These are phyloP conservation scores for Excoecaria agallocha DNA, from an alignment of 345 rosid species.

Conservation along the genomic window DNA sequence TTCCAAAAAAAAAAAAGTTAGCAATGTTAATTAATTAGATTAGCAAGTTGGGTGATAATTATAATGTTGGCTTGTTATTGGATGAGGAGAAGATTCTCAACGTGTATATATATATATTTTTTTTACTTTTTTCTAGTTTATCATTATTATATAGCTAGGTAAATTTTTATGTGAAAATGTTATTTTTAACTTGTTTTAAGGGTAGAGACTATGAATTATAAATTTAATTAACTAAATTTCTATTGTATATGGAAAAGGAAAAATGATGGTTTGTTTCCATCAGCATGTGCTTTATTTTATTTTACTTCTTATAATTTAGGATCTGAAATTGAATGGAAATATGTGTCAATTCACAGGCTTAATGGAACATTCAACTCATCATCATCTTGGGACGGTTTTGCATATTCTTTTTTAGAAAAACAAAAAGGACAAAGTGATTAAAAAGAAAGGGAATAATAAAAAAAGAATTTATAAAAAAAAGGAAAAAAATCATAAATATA, in stretches of 20 bases:
- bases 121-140: background rate
- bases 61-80: background rate
- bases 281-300: no score
- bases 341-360: background rate
- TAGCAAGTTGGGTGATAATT: background rate
- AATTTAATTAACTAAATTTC: background rate
- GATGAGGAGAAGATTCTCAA: background rate
- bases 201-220: background rate
- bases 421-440: conserved; percentile 19
- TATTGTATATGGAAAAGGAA: background rate
- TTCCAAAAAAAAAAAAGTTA: background rate
- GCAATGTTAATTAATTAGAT: background rate
- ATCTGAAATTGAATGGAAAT: background rate
- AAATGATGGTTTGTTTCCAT: conserved; percentile 6
- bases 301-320: background rate
- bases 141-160: background rate
- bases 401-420: conserved; percentile 18
- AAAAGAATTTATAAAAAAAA: no score
- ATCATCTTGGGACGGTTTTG: conserved; percentile 39
- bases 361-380: conserved; percentile 27
- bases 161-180: background rate
- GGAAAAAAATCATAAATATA: background rate
- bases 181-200: background rate
- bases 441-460: conserved; percentile 8
- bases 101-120: no score